Base-by-base conservation (phyloP, 768 basidiomycete species). In the Leccinum obscurum region DNA sequence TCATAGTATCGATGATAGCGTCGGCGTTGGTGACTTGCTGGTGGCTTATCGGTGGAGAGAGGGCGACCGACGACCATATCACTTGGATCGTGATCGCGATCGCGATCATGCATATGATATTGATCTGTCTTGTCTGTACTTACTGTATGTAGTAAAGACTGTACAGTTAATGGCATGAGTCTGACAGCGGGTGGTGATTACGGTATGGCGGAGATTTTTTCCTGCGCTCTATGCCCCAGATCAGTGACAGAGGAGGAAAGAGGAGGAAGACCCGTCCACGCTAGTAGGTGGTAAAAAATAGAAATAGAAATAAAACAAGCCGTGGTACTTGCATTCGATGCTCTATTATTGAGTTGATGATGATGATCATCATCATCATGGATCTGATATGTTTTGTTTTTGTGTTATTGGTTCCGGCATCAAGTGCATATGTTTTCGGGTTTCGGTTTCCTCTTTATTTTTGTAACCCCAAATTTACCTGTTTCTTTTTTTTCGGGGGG, bases 191-290 rank as follows among this genome's bases (percentile, higher is more conserved):
- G 52, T 26, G 20, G 34, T 14, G 11, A 46, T 68, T 70, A 69
- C 68, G 68, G 28, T 51, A 71, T 54, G n/a, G 44, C 57, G 11
- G 58, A 62, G 58, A 28, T 10, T 39, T 68, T 35, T 70, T 68
- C 67, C 60, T 69, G 62, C 70, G 70, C 70, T 59, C 67, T 71
- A 71, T 57, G 26, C 28, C 72, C 70, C 11, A 37, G 35, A 37
- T 37, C 34, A 13, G 6, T 14, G 35, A 15, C 35, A 13, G 44
- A 44, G 41, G 41, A 44, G 44, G 44, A 20, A 20, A 46, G 44
- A 46, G 44, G 10, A 46, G 10, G 44, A 46, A n/a, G 10, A 20
- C 10, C 9, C 10, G 8, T 4, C 10, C 44, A 20, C 10, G 41
- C 41, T 34, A 13, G 34, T 44, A 5, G 41, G n/a, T n/a, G 4